These are phyloP conservation scores for Fraxinus albicans DNA, from an alignment of 305 asterid species.

Conservation along the genomic window DNA sequence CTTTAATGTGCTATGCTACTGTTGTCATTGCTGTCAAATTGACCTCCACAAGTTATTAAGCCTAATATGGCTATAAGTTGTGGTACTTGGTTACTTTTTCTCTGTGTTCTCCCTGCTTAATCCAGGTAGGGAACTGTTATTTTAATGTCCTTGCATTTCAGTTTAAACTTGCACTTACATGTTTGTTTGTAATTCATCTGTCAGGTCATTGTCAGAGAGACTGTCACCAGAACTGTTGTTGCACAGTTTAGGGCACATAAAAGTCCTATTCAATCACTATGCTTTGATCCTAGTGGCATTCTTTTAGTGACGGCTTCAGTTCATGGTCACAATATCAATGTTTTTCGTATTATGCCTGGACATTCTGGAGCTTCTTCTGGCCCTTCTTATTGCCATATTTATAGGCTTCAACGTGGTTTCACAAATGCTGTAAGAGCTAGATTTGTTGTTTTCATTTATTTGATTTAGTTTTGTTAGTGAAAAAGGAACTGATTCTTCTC, in stretches of 20 bases:
- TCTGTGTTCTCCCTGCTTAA: background rate
- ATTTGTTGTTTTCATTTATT: constrained; percentile 2
- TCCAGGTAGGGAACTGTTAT: background rate
- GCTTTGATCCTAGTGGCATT: constrained; percentile 52
- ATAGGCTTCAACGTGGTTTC: constrained; percentile 86
- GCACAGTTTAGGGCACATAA: constrained; percentile 57
- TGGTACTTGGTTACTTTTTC: background rate
- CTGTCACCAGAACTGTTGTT: constrained; percentile 36
- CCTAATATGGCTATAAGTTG: background rate
- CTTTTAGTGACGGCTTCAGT: constrained; percentile 52
- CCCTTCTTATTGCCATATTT: constrained; percentile 67
- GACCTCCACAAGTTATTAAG: background rate
- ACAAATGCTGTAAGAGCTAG: constrained; percentile 75
- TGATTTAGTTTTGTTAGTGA: background rate
- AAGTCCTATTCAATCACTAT: constrained; percentile 47
- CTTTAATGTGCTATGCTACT: background rate
- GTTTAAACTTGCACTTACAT: background rate
- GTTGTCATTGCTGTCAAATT: background rate
- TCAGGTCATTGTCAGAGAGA: constrained; percentile 51
- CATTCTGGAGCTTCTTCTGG: constrained; percentile 39
- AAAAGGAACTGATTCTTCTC: constrained; percentile 18
- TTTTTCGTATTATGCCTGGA: constrained; percentile 43
- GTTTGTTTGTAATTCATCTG: background rate
- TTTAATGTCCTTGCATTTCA: background rate
- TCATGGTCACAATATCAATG: constrained; percentile 47